Base-by-base conservation (phyloP, 2,329 filamentous ascomycete genomes). In the Sporothrix curviconia region DNA sequence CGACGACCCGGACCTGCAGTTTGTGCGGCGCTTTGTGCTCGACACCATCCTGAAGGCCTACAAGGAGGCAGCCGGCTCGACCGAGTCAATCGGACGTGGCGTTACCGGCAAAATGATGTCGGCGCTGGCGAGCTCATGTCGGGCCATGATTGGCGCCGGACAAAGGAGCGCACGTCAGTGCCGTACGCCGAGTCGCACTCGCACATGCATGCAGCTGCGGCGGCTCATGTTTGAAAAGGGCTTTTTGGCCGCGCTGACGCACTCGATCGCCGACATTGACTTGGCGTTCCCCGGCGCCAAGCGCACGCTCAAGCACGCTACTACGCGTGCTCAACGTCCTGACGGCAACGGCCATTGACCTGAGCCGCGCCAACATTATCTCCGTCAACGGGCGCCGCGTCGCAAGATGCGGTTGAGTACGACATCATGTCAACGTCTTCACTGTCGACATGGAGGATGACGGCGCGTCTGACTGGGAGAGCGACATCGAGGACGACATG, bases 141-240 rank as follows among this genome's bases (percentile, higher is more conserved):
- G 64, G 87, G 85, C 90, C 59, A 94, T 99, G 82, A 84, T 96
- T 62, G 89, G 86, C 58, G 89, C 89, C 36, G 88, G 90, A 71
- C 83, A 43, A 88, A 87, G 69, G 83, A 90, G 14, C 87, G 82
- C 65, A 79, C 82, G 15, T 76, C 74, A 55, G 66, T 78, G 63
- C 68, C 69, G 49, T 62, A 70, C 54, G 67, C 70, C 60, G 63
- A 56, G 9, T 47, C 70, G 24, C 76, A 78, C 43, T 92, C 91
- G 7, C 87, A 92, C 62, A 85, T 87, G 97, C 64, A 89, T 95
- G 65, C 91, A 96, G 67, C 81, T 99, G 64, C 87, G 90, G 34
- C 90, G 91, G 64, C 84, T 96, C 60, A 99, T 99, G 94, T 97
- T 95, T 66, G 94, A 99, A 73, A 99, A 97, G 75, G 91, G 95